Conservation (phyloP, 495 filamentous ascomycete species). For the Penicillium cataractarum region DNA sequence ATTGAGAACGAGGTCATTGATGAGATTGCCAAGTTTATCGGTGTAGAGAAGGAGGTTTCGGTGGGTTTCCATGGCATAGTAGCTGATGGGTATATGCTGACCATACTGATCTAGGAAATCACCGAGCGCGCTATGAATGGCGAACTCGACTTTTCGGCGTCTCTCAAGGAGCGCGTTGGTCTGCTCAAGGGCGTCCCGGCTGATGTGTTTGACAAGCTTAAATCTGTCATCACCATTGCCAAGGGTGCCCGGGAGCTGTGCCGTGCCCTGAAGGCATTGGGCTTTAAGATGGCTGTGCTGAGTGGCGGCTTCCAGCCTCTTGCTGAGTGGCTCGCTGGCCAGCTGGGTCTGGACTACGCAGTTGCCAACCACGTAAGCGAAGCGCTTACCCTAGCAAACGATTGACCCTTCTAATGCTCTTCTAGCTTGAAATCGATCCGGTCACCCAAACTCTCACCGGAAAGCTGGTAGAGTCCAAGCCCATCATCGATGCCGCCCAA, state of each 20-base stretch:
- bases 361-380: conserved; percentile 74
- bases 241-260: conserved; percentile 77
- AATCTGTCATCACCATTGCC: conserved; percentile 72
- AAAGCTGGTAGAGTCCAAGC: conserved; percentile 64
- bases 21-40: conserved; percentile 81
- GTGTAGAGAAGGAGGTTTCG: conserved; percentile 68
- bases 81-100: conserved; percentile 15
- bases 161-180: conserved; percentile 74
- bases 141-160: conserved; percentile 89
- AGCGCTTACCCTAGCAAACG: background rate
- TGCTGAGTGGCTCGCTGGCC: conserved; percentile 78
- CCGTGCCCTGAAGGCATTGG: conserved; percentile 69
- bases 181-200: conserved; percentile 79
- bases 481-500: conserved; percentile 79
- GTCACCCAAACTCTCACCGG: conserved; percentile 74
- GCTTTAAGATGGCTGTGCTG: conserved; percentile 83
- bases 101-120: conserved; percentile 57
- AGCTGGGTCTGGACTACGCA: conserved; percentile 83
- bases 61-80: conserved; percentile 35
- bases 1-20: conserved; percentile 98
- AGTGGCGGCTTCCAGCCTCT: conserved; percentile 92
- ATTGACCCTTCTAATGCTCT: conserved; percentile 9
- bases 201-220: conserved; percentile 78
- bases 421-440: conserved; percentile 66
- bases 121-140: conserved; percentile 94